These are phyloP conservation scores for Acidomyces sp. DNA, from an alignment of 495 filamentous ascomycete species.

Conservation along the genomic window DNA sequence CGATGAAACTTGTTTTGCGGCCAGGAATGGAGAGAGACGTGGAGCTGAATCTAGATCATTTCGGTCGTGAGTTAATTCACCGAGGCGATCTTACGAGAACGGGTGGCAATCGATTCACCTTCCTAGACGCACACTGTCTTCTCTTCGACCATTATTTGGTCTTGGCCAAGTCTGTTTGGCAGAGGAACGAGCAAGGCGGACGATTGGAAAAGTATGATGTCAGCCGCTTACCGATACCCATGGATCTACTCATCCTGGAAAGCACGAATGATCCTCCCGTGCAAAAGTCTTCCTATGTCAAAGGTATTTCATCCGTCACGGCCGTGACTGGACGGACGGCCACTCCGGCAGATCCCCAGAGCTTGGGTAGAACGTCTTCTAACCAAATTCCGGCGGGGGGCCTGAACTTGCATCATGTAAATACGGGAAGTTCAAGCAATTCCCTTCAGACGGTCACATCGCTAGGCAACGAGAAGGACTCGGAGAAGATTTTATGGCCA, in stretches of 20 bases:
- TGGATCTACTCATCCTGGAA: conserved; percentile 87
- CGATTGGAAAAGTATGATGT: conserved; percentile 88
- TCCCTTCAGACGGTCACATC: conserved; percentile 40
- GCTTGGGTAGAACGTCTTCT: conserved; percentile 39
- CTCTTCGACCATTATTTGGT: conserved; percentile 96
- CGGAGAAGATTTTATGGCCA: conserved; percentile 79
- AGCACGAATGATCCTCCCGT: conserved; percentile 84
- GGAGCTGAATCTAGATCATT: conserved; percentile 79
- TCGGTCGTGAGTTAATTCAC: conserved; percentile 78
- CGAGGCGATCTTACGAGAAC: conserved; percentile 81
- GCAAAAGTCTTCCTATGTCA: conserved; percentile 54
- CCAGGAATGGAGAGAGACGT: conserved; percentile 70
- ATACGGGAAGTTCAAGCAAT: conserved; percentile 42
- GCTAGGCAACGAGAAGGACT: conserved; percentile 41
- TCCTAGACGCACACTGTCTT: conserved; percentile 83
- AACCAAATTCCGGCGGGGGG: conserved; percentile 40
- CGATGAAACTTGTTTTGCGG: conserved; percentile 64
- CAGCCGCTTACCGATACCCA: conserved; percentile 91
- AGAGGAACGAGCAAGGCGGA: conserved; percentile 49
- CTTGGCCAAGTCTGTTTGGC: conserved; percentile 63
- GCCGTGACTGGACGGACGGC: conserved; percentile 40
- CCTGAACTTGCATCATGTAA: conserved; percentile 49
- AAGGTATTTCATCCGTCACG: conserved; percentile 58
- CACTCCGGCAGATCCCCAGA: conserved; percentile 32
- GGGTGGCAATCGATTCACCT: conserved; percentile 73